phyloP scores from a whole-genome alignment of 495 filamentous ascomycete species.

The Neurospora tetraspora region DNA sequence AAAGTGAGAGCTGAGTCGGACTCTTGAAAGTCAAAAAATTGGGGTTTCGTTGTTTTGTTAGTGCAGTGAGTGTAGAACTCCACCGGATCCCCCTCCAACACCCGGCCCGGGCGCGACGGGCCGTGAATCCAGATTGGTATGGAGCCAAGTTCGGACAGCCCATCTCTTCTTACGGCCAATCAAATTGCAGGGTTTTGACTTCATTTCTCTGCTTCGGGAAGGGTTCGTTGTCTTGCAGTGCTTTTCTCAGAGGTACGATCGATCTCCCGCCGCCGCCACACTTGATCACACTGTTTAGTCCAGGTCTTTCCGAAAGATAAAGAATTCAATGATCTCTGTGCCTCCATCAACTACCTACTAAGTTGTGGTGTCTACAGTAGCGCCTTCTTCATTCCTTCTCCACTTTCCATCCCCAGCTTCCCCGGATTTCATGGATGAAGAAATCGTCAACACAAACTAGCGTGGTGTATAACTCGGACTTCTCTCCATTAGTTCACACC shows the following conservation, averaged over 20 bases:
- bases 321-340: neutral
- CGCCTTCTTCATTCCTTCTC: neutral
- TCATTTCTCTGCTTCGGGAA: slow-evolving; percentile 11
- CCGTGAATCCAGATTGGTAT: slow-evolving; percentile 26
- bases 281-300: neutral
- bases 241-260: neutral
- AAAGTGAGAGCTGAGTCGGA: neutral
- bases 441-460: neutral
- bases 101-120: slow-evolving; percentile 11
- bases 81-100: neutral
- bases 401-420: neutral
- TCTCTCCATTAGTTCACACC: neutral
- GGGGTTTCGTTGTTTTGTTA: neutral
- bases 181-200: neutral
- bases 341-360: neutral
- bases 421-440: neutral
- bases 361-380: neutral
- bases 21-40: neutral
- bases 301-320: neutral
- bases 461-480: neutral
- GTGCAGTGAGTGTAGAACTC: neutral
- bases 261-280: neutral
- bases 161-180: slow-evolving; percentile 20
- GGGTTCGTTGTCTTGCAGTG: neutral
- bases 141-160: no score